These are phyloP conservation scores for Vachellia collinsii DNA, from an alignment of 306 rosid species.

Conservation along the genomic window DNA sequence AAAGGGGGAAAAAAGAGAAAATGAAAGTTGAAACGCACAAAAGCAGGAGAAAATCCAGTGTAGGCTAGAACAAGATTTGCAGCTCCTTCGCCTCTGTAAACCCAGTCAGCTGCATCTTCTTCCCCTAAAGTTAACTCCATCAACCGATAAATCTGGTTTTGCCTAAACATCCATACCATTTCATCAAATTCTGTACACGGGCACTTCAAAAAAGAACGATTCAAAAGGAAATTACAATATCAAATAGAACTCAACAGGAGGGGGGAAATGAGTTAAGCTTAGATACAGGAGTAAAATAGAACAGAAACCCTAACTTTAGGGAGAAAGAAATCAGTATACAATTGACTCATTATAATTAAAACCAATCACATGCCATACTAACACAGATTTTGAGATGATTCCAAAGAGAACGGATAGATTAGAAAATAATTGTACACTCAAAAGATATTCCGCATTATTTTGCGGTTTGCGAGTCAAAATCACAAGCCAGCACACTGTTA, in stretches of 20 bases:
- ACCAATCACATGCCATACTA: too few relatives aligned
- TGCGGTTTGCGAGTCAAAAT: too few relatives aligned
- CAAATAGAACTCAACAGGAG: neutral
- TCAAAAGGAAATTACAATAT: neutral
- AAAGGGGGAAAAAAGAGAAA: neutral
- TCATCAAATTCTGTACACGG: conserved; percentile 25
- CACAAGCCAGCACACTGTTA: too few relatives aligned
- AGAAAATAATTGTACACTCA: too few relatives aligned
- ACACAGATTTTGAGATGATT: too few relatives aligned
- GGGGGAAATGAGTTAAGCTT: too few relatives aligned
- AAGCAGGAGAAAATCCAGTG: conserved; percentile 64
- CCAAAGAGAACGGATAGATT: too few relatives aligned
- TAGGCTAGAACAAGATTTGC: conserved; percentile 85
- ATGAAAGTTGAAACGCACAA: conserved; percentile 48
- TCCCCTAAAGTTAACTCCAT: conserved; percentile 60
- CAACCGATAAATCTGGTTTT: neutral
- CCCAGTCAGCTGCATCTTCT: conserved; percentile 71
- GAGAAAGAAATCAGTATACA: too few relatives aligned
- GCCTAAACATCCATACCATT: conserved; percentile 43
- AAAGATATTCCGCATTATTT: too few relatives aligned
- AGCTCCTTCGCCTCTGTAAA: conserved; percentile 97
- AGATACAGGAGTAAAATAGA: too few relatives aligned
- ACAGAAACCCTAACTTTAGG: too few relatives aligned
- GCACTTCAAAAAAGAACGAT: conserved; percentile 13
- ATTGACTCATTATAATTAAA: too few relatives aligned